Conservation (phyloP, 495 filamentous ascomycete genomes). For the Podospora comata region DNA sequence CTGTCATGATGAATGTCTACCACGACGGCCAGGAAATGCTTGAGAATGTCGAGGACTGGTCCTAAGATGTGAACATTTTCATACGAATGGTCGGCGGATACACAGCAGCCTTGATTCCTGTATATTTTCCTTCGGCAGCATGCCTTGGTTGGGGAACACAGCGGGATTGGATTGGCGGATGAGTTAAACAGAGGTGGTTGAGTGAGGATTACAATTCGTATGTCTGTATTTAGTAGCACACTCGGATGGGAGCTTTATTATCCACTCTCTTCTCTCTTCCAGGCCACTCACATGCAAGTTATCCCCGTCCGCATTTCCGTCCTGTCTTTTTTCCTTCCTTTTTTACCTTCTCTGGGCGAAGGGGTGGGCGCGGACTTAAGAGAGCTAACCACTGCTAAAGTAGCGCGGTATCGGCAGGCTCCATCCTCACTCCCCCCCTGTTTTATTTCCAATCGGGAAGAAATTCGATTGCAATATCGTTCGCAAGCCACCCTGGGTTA, state of each 20-base stretch:
- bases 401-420: constrained; percentile 5
- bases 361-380: background rate
- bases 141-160: background rate
- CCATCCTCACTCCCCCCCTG: background rate
- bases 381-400: constrained; percentile 1
- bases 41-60: background rate
- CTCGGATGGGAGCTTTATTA: background rate
- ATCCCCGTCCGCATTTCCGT: constrained; percentile 5
- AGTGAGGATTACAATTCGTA: background rate
- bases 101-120: background rate
- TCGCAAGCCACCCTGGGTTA: background rate
- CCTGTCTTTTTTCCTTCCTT: background rate
- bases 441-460: background rate
- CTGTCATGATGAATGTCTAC: background rate
- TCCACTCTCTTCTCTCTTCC: background rate
- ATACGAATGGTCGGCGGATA: background rate
- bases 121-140: background rate
- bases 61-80: background rate
- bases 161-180: background rate
- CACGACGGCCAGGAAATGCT: background rate
- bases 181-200: background rate
- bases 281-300: background rate
- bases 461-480: background rate
- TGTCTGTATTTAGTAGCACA: background rate
- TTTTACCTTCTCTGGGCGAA: background rate